Evolutionary conservation across 202 grass and related monocot species (phyloP).

Genomic region (Bolboschoenoplectus hybrid): DNA sequence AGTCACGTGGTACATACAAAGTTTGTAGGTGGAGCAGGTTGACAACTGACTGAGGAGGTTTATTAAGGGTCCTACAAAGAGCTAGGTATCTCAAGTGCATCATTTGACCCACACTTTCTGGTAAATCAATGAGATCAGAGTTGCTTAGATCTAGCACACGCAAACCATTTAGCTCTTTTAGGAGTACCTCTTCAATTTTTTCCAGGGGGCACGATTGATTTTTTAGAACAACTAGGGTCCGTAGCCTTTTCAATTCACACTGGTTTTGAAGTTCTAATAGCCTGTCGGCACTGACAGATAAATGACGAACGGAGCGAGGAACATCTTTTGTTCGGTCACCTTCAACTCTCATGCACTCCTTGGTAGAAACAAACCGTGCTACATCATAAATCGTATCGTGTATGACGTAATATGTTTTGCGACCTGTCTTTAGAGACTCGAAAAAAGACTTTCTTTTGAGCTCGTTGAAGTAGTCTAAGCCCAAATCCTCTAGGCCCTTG

Average conservation of each 20-base stretch:
- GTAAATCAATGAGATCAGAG: slow-evolving; percentile 34
- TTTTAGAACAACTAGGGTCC: neutral
- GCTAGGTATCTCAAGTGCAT: slow-evolving; percentile 60
- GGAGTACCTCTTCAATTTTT: slow-evolving; percentile 41
- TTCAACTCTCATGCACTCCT: too few relatives aligned
- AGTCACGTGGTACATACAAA: slow-evolving; percentile 37
- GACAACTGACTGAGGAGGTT: slow-evolving; percentile 43
- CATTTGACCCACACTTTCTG: slow-evolving; percentile 40
- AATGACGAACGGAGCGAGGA: too few relatives aligned
- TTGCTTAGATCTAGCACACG: slow-evolving; percentile 59
- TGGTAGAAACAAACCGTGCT: too few relatives aligned
- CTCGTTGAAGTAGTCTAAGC: too few relatives aligned
- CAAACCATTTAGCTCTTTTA: slow-evolving; percentile 47
- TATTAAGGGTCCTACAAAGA: slow-evolving; percentile 51
- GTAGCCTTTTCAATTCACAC: neutral
- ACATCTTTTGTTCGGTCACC: too few relatives aligned
- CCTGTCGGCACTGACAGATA: too few relatives aligned
- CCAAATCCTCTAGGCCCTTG: too few relatives aligned
- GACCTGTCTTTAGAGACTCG: too few relatives aligned
- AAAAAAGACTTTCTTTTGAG: too few relatives aligned
- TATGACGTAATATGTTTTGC: too few relatives aligned
- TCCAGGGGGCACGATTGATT: neutral
- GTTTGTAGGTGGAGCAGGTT: slow-evolving; percentile 26
- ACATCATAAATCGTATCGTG: too few relatives aligned
- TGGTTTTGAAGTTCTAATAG: too few relatives aligned